Base-by-base conservation (phyloP, 1,284 basidiomycete species). In the Austroboletus niveus region DNA sequence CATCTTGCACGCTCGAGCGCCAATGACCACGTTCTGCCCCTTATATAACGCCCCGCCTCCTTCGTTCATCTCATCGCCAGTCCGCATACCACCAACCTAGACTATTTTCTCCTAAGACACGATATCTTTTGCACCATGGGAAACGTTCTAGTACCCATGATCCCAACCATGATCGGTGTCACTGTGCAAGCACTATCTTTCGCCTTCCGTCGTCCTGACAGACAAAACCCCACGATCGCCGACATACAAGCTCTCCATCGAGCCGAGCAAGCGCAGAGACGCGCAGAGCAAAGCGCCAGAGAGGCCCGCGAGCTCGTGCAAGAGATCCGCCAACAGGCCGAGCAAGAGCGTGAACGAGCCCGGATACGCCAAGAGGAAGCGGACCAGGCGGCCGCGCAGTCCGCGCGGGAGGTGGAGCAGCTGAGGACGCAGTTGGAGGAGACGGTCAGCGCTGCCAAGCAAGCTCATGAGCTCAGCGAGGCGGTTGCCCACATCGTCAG, bases 181-280 rank as follows among this genome's bases (percentile, higher is more conserved):
- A 15, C 24, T 27, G 9, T 17, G 15, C 40, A 27, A 12, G 40
- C n/a, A 2, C 14, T 17, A 7, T 8, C 27, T 29, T 10, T 15
- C 6, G 41, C 24, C 14, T 17, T 42, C 14, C 27, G 5, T 30
- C 48, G 39, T 8, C 63, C 61, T 14, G 45, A 47, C 8, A 15
- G 2, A 0, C 32, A 27, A 6, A 65, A 63, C n/a, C 64, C 65
- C 2, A 57, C 55, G 12, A 1, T 63, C 5, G 32, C 14, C 0
- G 52, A 51, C 0, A 66, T 65, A 17, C 1, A 55, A 17, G 57
- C 49, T 6, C 62, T 51, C 2, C 54, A 53, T 1, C 5, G 9
- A 0, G 64, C 66, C 4, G 60, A 67, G 36, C 4, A 5, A 0
- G 61, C 53, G 0, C 42, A 24, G 9, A 31, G 4, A 27, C 14